A percentile compares a stretch with the other conserved stretches of the same genome.
Evolutionary conservation across 345 rosid species (phyloP).

Genomic region (Corymbia maculata): DNA sequence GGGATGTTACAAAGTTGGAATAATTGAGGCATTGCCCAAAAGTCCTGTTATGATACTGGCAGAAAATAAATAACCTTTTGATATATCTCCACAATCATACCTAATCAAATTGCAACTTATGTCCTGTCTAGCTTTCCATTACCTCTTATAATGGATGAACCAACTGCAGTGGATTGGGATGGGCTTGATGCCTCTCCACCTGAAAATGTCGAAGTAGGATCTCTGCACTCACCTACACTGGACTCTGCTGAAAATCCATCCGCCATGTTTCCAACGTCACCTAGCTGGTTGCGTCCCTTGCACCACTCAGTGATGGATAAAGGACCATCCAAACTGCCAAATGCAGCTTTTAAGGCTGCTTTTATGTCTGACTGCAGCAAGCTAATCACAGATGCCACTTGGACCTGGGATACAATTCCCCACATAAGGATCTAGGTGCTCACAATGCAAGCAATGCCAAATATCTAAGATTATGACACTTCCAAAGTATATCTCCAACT

Average conservation of each 20-base stretch:
- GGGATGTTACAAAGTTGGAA: neutral
- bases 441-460: neutral
- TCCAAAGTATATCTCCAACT: neutral
- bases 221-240: constrained; percentile 58
- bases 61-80: neutral
- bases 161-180: constrained; percentile 42
- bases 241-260: constrained; percentile 86
- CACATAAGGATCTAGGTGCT: neutral
- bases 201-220: constrained; percentile 26
- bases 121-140: neutral
- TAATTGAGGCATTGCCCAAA: neutral
- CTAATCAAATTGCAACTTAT: neutral
- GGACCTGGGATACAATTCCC: constrained; percentile 41
- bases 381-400: constrained; percentile 70
- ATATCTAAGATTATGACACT: neutral
- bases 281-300: constrained; percentile 67
- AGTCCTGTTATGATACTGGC: neutral
- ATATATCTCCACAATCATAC: neutral
- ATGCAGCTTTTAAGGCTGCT: constrained; percentile 83
- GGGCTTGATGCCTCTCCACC: constrained; percentile 59
- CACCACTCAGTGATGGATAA: constrained; percentile 90
- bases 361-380: constrained; percentile 87
- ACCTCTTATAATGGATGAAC: constrained; percentile 51
- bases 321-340: constrained; percentile 81
- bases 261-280: constrained; percentile 39